Evolutionary conservation across 2,329 filamentous ascomycete species (phyloP), one percentile per base, ranked within the genome.

Genomic region (Lachnellula arida): DNA sequence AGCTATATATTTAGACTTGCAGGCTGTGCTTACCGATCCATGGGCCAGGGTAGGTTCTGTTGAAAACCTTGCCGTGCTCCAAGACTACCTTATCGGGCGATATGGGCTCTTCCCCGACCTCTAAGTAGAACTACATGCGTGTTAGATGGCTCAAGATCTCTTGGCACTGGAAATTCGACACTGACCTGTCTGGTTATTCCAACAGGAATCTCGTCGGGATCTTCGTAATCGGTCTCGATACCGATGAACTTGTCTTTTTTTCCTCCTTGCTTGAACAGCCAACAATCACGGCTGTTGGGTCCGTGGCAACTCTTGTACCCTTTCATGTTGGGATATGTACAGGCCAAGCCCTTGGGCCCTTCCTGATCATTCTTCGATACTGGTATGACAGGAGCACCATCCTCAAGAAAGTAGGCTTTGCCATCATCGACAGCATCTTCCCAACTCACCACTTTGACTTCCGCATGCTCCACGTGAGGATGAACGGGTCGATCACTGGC

Each of bases 41-140:
- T 9, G 57, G 57, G 22, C 56, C 53, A 15, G 57, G 53, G 46
- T 42, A 56, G 39, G 15, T 9, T 17, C 37, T 37, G 28, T 59
- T 56, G 50, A 56, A 49, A 46, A 42, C 54, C 28, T 55, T 55
- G 9, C 55, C 55, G 43, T 51, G 28, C 5, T 23, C n/a, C 8
- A 47, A 54, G 2, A 22, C 46, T 17, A 40, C 32, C 2, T 46
- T 46, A 28, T 57, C 51, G 2, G 40, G 40, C 9, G 39, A 32
- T 7, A 54, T 23, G 7, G 46, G n/a, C 51, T 54, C 51, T 15
- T 34, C n/a, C 5, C 17, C 23, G n/a, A 47, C 51, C 25, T 54
- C 48, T 14, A 54, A 23, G 22, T 43, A 19, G 28, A 46, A 57
- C 51, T 54, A 34, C 12, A 46, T 14, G 25, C n/a, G 28, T 8